Base-by-base conservation (phyloP, 352 stramenopile species). In the Plasmopara muralis region DNA sequence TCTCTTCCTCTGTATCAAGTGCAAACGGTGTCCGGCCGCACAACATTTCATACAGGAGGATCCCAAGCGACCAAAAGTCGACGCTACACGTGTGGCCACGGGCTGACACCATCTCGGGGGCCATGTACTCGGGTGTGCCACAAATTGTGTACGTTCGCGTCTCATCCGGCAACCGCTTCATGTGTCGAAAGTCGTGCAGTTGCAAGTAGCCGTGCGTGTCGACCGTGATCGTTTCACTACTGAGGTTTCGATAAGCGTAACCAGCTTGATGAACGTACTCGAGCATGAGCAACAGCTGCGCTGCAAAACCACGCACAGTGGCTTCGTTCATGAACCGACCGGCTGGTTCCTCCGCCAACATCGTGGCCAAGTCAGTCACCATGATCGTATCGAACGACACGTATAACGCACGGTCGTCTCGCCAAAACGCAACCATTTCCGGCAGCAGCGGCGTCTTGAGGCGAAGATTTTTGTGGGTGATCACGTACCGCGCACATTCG, bases 81-180 rank as follows among this genome's bases (percentile, higher is more conserved):
- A 80, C 75, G 35, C 70, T 82, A 16, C 68, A 72, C 9, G 77
- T 89, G 51, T 95, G 82, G 6, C 79, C 80, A 15, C 85, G 73
- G 2, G 83, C 84, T 0, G 82, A 92, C 33, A 95, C 70, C 80
- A 95, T 90, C 58, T 95, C 85, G 0, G 85, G 85, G 8, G 85
- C 78, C 68, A 95, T 91, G 65, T 95, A 95, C 64, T 95, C 85
- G 28, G 85, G 76, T 18, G 84, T 95, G 8, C 84, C 84, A 40
- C 83, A 94, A 51, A 95, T 88, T 30, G 85, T 95, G 64, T 92
- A 91, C 29, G 85, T 95, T 10, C 81, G 74, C 15, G 73, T 74
- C 50, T 91, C 77, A 47, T 93, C 83, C 7, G 77, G 76, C 5
- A 90, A 72, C 40, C 86, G 86, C 55, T 90, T 90, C 77, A 89